Evolutionary conservation across 768 basidiomycete genomes (phyloP), one percentile per base, ranked within the genome.

Genomic region (Ramaria sp.): DNA sequence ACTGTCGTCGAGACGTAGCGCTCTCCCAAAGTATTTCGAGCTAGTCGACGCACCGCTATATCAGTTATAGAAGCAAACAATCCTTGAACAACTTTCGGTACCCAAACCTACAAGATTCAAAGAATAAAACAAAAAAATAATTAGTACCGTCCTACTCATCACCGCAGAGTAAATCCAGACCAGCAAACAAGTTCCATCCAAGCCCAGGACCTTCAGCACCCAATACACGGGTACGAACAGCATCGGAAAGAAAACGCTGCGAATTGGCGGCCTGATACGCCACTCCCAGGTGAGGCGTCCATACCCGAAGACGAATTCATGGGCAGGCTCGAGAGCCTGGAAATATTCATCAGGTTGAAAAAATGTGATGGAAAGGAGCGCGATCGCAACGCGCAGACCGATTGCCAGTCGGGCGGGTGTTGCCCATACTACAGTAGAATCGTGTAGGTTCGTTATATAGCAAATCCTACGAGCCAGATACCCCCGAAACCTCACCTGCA

Each of bases 261-360:
- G 79, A 61, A 93, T 82, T 5, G 90, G 88, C 13, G 65, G 66
- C 20, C 74, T 69, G 48, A 76, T 69, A 42, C 77, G 69, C 96
- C 96, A 99, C 72, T 99, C 96, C 96, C 96, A 99, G 22, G 94
- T 97, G 39, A 92, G 72, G 60, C 83, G 77, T 1, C 93, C 95
- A 68, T 91, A 91, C 44, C 93, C 92, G 65, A 90, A 98, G 48
- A 96, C 89, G 41, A 83, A 69, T 54, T 75, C 75, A 66, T 98
- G 88, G 0, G 96, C 96, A 44, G 89, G 86, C 65, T 99, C 96
- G 42, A 98, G 76, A 5, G 92, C 79, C 65, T 99, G 96, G 62
- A 86, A 97, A 67, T 88, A 95, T 68, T 98, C 96, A 67, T 99
- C 96, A 8, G 96, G 93, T 66, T 97, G 94, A 66, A 98, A 98